Evolutionary conservation across 192 early-diverging fungal genomes (phyloP).

Genomic region (Coemansia erecta): DNA sequence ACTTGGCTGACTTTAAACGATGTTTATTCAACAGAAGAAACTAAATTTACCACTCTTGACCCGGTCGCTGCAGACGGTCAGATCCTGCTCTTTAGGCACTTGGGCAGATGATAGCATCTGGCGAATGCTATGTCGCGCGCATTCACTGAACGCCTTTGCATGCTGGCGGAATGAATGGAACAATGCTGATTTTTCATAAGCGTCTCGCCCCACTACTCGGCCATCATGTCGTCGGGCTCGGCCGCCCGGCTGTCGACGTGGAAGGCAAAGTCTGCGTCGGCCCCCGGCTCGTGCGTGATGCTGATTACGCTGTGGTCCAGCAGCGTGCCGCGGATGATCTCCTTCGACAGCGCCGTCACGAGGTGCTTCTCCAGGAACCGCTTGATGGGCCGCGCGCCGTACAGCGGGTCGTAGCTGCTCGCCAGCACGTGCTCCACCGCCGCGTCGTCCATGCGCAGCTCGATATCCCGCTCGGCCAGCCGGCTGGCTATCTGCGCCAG

Average conservation of each 20-base stretch:
- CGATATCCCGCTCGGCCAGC: constrained; percentile 74
- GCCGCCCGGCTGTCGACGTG: constrained; percentile 26
- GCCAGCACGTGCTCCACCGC: constrained; percentile 76
- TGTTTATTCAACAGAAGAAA: no score
- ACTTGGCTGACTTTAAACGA: no score
- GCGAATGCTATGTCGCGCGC: no score
- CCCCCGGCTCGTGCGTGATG: constrained; percentile 41
- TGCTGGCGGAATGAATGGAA: no score
- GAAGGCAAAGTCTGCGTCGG: constrained; percentile 36
- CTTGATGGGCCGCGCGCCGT: constrained; percentile 91
- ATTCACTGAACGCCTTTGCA: no score
- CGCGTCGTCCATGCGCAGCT: constrained; percentile 62
- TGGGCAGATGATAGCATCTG: no score
- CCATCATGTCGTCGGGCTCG: constrained; percentile 31
- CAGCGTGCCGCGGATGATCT: constrained; percentile 67
- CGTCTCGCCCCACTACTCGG: background rate
- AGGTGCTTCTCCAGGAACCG: constrained; percentile 85
- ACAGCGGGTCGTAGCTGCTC: constrained; percentile 86
- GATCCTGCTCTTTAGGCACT: no score
- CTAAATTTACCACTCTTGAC: no score
- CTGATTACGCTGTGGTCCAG: constrained; percentile 56
- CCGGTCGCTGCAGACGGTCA: no score
- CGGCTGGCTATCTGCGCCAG: constrained; percentile 62
- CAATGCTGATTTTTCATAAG: no score
- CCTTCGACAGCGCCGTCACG: constrained; percentile 74